phyloP scores from a whole-genome alignment of 805 yeast genomes.

The Zygoascus flipseniorum region DNA sequence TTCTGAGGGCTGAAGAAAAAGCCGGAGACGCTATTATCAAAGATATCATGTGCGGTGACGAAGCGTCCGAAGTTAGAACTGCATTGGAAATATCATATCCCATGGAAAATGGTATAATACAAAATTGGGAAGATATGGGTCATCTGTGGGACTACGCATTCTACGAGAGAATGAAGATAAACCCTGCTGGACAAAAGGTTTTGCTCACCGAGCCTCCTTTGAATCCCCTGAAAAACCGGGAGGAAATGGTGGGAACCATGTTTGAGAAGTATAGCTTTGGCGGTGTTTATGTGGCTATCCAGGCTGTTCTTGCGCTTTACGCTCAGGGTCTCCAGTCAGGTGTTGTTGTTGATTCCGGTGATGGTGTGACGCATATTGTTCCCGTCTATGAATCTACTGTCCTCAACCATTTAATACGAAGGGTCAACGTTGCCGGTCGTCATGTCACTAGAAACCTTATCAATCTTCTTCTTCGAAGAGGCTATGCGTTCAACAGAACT shows the following conservation, averaged over 20 bases:
- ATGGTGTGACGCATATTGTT: slow-evolving; percentile 96
- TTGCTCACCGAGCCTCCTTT: slow-evolving; percentile 95
- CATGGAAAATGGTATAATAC: slow-evolving; percentile 97
- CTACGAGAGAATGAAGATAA: slow-evolving; percentile 78
- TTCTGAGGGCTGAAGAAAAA: slow-evolving; percentile 92
- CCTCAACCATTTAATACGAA: slow-evolving; percentile 83
- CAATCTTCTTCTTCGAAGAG: slow-evolving; percentile 83
- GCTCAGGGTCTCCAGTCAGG: slow-evolving; percentile 97
- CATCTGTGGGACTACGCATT: slow-evolving; percentile 97
- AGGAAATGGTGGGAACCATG: slow-evolving; percentile 86
- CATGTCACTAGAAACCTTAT: slow-evolving; percentile 96
- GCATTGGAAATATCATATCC: slow-evolving; percentile 92
- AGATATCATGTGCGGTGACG: slow-evolving; percentile 97
- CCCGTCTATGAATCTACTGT: slow-evolving; percentile 97
- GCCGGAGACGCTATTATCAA: slow-evolving; percentile 59
- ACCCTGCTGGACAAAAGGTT: slow-evolving; percentile 66
- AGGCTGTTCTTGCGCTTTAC: slow-evolving; percentile 94
- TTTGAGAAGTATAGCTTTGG: slow-evolving; percentile 85
- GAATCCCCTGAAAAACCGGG: slow-evolving; percentile 89
- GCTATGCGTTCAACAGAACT: slow-evolving; percentile 95
- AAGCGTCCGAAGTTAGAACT: slow-evolving; percentile 85
- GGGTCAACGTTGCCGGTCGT: slow-evolving; percentile 96
- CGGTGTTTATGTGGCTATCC: slow-evolving; percentile 92
- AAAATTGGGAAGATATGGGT: slow-evolving; percentile 98
- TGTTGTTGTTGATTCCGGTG: slow-evolving; percentile 97